Evolutionary conservation across 306 rosid species (phyloP), one percentile per base, ranked within the genome.

Genomic region (Biancaea sappan): DNA sequence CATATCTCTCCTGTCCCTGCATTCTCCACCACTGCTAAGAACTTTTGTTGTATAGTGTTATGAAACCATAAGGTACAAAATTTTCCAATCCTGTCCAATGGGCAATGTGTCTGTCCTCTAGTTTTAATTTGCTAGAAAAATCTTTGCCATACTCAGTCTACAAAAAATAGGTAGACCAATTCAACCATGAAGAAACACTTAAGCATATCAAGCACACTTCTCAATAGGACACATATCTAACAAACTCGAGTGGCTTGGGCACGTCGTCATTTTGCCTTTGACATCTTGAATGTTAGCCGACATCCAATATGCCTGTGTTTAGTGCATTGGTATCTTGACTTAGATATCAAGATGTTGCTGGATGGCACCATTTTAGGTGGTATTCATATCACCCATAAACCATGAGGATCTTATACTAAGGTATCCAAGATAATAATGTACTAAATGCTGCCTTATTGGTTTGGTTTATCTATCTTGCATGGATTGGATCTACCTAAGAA

Each of bases 61-160:
- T 59, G 54, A n/a, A 48, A 48, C 46, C 73, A 29, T n/a, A n/a
- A 11, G 44, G 60, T 19, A 48, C 41, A 12, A 21, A 62, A 3
- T 62, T 38, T 58, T 78, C 34, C 18, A 34, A 21, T 66, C 54
- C 31, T 57, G 14, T 19, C 4, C 35, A 16, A 66, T 66, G 35
- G 56, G 72, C 44, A 56, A 51, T 24, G 21, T 50, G 18, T 71
- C 9, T 66, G 38, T 14, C 68, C 13, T 75, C 31, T 26, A 28
- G 7, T 51, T 1, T 31, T n/a, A 8, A 8, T 77, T 25, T 72
- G 0, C 26, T 46, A 19, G 54, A 47, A 47, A 43, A 1, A 9
- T 40, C 0, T 35, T 35, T 35, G 38, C 8, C 43, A 38, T 7
- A 12, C 43, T 8, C 9, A 1, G 10, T 38, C 2, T 41, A 41